These are phyloP conservation scores for Epichloe amarillans DNA, from an alignment of 2,329 filamentous ascomycete genomes.

Conservation along the genomic window DNA sequence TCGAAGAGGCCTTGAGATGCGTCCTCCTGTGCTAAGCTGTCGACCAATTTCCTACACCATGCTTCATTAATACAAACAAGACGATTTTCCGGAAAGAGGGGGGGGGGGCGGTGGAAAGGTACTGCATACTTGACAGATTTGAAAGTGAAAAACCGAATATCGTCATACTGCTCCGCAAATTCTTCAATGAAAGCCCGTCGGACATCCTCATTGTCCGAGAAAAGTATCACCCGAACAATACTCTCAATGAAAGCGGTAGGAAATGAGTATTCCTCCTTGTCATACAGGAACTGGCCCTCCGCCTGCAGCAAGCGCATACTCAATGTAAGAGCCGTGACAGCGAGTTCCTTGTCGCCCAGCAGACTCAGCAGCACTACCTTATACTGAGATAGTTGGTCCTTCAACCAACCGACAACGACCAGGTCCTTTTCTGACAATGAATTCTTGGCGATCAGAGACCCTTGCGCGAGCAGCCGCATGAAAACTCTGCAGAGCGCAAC, in stretches of 20 bases:
- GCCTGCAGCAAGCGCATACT: slow-evolving; percentile 76
- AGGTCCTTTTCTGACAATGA: slow-evolving; percentile 58
- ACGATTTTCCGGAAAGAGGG: too few species aligned
- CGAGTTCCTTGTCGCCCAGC: slow-evolving; percentile 48
- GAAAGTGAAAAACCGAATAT: slow-evolving; percentile 75
- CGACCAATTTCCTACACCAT: slow-evolving; percentile 13
- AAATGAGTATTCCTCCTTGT: slow-evolving; percentile 54
- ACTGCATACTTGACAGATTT: slow-evolving; percentile 49
- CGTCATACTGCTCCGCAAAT: slow-evolving; percentile 68
- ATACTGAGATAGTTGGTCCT: slow-evolving; percentile 60
- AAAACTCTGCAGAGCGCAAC: slow-evolving; percentile 82
- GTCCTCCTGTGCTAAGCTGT: slow-evolving; percentile 10
- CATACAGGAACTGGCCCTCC: slow-evolving; percentile 51
- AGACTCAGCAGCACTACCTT: slow-evolving; percentile 47
- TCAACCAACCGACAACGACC: slow-evolving; percentile 67
- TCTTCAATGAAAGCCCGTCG: slow-evolving; percentile 63
- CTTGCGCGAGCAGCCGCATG: slow-evolving; percentile 62
- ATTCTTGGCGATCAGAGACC: slow-evolving; percentile 53
- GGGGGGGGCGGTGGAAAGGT: background rate
- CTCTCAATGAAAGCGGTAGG: slow-evolving; percentile 52
- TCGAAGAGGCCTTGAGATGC: slow-evolving; percentile 29
- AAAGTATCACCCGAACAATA: slow-evolving; percentile 50
- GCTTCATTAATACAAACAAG: slow-evolving; percentile 1
- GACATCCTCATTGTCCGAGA: slow-evolving; percentile 42
- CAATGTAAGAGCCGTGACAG: slow-evolving; percentile 60